phyloP scores from a whole-genome alignment of 345 rosid species.

The Hypericum perforatum region DNA sequence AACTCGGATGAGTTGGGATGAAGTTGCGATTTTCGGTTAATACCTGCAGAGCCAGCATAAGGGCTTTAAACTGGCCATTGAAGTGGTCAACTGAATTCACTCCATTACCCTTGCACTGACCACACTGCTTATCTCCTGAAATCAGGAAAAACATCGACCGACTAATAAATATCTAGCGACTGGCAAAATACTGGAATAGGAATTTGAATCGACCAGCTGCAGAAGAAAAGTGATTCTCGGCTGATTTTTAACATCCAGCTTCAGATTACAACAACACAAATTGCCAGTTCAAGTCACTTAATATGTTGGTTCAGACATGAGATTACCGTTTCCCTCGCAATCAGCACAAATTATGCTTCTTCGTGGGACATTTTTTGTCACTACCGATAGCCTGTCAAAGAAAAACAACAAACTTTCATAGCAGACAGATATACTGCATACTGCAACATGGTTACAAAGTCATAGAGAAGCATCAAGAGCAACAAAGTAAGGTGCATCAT shows the following conservation, averaged over 20 bases:
- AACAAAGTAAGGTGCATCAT: no score
- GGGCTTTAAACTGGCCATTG: slow-evolving; percentile 91
- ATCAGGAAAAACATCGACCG: not conserved
- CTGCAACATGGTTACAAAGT: no score
- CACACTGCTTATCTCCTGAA: slow-evolving; percentile 50
- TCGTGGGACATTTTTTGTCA: slow-evolving; percentile 24
- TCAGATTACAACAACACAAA: no score
- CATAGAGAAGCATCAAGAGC: no score
- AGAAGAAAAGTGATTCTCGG: no score
- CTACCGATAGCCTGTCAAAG: slow-evolving; percentile 43
- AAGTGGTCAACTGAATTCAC: slow-evolving; percentile 85
- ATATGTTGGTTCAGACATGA: not conserved
- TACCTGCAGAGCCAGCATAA: slow-evolving; percentile 97
- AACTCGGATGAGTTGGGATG: no score
- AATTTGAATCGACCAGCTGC: no score
- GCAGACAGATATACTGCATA: slow-evolving; percentile 1
- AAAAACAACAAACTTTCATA: slow-evolving; percentile 6
- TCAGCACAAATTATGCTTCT: slow-evolving; percentile 65
- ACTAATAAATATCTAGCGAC: no score
- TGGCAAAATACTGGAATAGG: no score
- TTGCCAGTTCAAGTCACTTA: no score
- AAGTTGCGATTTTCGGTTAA: no score
- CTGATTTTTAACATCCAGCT: no score
- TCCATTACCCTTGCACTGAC: slow-evolving; percentile 75
- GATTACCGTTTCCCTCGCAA: slow-evolving; percentile 70